Conservation (phyloP, 371 early-diverging fungal species). For the Sporodiniella umbellata region DNA sequence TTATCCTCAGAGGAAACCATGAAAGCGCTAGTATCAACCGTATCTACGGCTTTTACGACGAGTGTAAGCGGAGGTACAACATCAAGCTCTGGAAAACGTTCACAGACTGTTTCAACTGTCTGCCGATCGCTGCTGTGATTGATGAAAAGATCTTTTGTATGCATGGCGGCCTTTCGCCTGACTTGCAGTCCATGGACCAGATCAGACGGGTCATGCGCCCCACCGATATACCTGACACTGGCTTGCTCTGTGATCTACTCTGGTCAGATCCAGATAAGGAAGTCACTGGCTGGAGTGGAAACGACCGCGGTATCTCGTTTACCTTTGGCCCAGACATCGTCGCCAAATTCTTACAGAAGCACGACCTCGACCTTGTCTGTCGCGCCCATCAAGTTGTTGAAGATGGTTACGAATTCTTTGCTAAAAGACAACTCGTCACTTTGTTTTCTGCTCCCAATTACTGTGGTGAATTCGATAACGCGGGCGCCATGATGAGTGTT, state of each 20-base stretch:
- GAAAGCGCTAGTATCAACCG: constrained; percentile 93
- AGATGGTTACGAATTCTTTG: constrained; percentile 98
- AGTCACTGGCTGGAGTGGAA: constrained; percentile 87
- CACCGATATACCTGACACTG: constrained; percentile 94
- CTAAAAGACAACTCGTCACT: constrained; percentile 89
- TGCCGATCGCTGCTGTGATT: constrained; percentile 96
- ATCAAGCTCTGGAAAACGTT: constrained; percentile 98
- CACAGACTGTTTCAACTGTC: constrained; percentile 96
- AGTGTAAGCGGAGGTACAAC: constrained; percentile 96
- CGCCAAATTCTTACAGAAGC: constrained; percentile 77
- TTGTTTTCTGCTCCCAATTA: constrained; percentile 98
- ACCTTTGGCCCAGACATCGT: constrained; percentile 90
- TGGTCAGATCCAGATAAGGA: constrained; percentile 84
- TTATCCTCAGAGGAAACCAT: constrained; percentile 95
- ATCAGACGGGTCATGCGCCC: constrained; percentile 91
- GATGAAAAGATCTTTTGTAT: constrained; percentile 98
- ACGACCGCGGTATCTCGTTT: constrained; percentile 94
- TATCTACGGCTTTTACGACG: constrained; percentile 99
- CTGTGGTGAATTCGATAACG: constrained; percentile 97
- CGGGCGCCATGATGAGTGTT: constrained; percentile 93
- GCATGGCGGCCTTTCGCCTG: constrained; percentile 99
- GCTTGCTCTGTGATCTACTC: constrained; percentile 74
- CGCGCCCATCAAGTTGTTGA: constrained; percentile 98
- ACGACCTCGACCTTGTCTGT: constrained; percentile 90
- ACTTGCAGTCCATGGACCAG: constrained; percentile 87